Conservation (phyloP, 176 grass and related monocot species). For the Carex scoparia region DNA sequence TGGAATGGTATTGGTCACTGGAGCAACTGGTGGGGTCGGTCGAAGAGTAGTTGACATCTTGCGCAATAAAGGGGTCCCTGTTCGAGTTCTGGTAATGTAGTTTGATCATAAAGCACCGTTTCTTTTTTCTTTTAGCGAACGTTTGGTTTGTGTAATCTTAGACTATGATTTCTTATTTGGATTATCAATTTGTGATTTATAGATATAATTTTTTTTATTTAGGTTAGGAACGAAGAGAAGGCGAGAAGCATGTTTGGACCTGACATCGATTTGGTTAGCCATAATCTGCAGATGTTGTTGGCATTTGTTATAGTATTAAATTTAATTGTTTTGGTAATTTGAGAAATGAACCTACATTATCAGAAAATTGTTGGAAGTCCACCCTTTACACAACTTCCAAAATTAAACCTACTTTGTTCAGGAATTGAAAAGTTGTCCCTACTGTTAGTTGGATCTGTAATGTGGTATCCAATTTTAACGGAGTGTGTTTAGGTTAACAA, state of each 20-base stretch:
- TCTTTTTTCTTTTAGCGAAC: neutral
- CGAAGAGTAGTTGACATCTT: conserved; percentile 68
- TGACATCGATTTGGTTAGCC: conserved; percentile 66
- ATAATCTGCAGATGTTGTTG: conserved; percentile 16
- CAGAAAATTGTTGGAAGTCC: neutral
- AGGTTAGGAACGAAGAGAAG: conserved; percentile 91
- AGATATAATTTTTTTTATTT: conserved; percentile 2
- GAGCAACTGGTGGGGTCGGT: conserved; percentile 87
- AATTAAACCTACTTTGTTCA: neutral
- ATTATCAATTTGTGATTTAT: neutral
- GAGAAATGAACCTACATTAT: neutral
- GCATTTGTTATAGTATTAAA: neutral
- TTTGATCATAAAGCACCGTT: neutral
- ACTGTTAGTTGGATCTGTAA: neutral
- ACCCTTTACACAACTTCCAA: neutral
- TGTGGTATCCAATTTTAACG: neutral
- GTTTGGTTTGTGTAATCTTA: conserved; percentile 30
- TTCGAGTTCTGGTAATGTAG: conserved; percentile 69
- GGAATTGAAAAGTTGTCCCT: neutral
- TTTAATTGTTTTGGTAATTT: conserved; percentile 11
- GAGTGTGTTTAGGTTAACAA: neutral
- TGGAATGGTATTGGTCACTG: conserved; percentile 63
- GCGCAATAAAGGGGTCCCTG: conserved; percentile 59
- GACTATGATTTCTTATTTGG: conserved; percentile 36
- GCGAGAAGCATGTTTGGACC: conserved; percentile 79